Base-by-base conservation (phyloP, 2,329 filamentous ascomycete genomes). In the Mycosphaerella arachidis region DNA sequence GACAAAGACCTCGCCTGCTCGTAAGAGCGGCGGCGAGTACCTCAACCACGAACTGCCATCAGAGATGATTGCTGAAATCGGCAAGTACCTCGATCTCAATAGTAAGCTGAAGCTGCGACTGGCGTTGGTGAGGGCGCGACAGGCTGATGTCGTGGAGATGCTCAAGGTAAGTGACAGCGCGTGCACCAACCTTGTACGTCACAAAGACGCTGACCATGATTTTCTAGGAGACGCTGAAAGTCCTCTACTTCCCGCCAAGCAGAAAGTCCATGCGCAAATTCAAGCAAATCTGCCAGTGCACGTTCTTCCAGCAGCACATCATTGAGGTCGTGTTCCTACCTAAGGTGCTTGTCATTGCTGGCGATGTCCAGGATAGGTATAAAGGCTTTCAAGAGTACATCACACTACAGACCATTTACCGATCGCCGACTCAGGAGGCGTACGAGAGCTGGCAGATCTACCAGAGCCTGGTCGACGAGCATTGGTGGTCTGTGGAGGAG, bases 211-310 rank as follows among this genome's bases (percentile, higher is more conserved):
- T 48, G 27, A 27, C 27, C 4, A 24, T 48, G 9, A 30, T 18
- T 30, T 6, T 5, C 9, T 18, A 48, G 45, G 45, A 48, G 8
- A 5, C 45, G 45, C 18, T 54, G 18, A 48, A 20, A 2, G 53
- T 37, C n/a, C 27, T 58, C 7, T 58, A 48, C 30, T 37, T 58
- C 27, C 40, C 56, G 9, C 56, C 56, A 29, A 58, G 33, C 30
- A 13, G 45, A 7, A 29, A 4, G 1, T 58, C 56, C 12, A 40
- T 58, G 6, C 12, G 7, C 9, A 50, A 50, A 37, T 58, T 58
- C 51, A 29, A 54, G 24, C 16, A 18, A n/a, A 58, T 58, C 43
- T 30, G 24, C 40, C n/a, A 31, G 16, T 35, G 29, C 27, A 6
- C 18, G 1, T 58, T 37, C 29, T 58, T 55, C 33, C 16, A 55